These are phyloP conservation scores for Hortiboletus campestris DNA, from an alignment of 768 basidiomycete genomes.

Conservation along the genomic window DNA sequence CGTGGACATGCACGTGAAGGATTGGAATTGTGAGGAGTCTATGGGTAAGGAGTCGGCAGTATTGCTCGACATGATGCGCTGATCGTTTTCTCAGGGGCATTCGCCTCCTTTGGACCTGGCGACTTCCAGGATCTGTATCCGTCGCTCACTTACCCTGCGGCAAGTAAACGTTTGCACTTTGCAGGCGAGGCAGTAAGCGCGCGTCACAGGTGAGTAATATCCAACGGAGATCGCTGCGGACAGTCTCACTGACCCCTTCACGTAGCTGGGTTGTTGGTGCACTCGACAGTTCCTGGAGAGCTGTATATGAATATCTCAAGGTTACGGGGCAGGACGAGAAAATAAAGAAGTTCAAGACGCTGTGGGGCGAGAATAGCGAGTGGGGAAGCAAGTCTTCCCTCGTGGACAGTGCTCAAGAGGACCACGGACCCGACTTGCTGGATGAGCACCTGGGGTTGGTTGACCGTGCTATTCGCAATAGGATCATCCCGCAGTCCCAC, in stretches of 20 bases:
- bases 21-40: constrained; percentile 35
- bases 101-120: constrained; percentile 38
- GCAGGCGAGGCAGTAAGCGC: constrained; percentile 27
- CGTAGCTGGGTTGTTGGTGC: constrained; percentile 38
- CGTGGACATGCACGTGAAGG: constrained; percentile 24
- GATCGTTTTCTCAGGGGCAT: constrained; percentile 30
- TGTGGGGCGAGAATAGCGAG: constrained; percentile 33
- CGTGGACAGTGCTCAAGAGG: background rate
- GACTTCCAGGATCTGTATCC: constrained; percentile 34
- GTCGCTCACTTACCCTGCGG: constrained; percentile 30
- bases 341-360: constrained; percentile 14
- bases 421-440: background rate
- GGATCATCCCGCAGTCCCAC: background rate
- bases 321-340: constrained; percentile 9
- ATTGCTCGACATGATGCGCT: background rate
- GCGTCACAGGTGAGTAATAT: constrained; percentile 34
- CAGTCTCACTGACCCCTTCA: background rate
- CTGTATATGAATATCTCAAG: constrained; percentile 27
- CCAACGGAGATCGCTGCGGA: background rate
- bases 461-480: background rate
- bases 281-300: constrained; percentile 37
- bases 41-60: constrained; percentile 34
- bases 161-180: constrained; percentile 7
- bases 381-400: constrained; percentile 13
- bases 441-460: constrained; percentile 4